Evolutionary conservation across 2,329 filamentous ascomycete species (phyloP), one percentile per base, ranked within the genome.

Genomic region (Trichoderma koningiopsis): DNA sequence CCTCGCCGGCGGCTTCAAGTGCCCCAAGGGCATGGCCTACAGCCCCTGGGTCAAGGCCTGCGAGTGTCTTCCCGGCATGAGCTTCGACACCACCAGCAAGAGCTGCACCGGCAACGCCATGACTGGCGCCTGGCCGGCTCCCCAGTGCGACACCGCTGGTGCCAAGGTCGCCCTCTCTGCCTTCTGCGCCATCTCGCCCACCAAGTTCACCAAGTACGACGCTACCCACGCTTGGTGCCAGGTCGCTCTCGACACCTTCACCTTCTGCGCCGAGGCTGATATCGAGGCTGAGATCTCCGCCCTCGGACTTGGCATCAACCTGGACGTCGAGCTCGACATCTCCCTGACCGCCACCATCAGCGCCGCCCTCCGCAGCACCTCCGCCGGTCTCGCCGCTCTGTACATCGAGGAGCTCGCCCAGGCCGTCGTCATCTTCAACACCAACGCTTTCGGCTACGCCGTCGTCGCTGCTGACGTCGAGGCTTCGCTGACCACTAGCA

Each of bases 41-140:
- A 77, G 76, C 74, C 75, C 76, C 70, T 81, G 79, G 79, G 77
- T 76, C 70, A 77, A 77, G 73, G 68, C 82, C 37, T 85, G 84
- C 75, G 75, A 83, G 19, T 84, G 83, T 70, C 71, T 79, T 16
- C 78, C 81, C 16, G 83, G 82, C 69, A 78, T 81, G 75, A 75
- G 77, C 67, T 79, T 79, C 70, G 80, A 84, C 55, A 70, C 78
- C 56, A 69, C 73, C 56, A 64, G 71, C 62, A 73, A 71, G 67
- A 31, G 40, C 55, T 81, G 79, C 70, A 53, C 70, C 29, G 79
- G 79, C 58, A 64, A 65, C 22, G 56, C 66, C 58, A 70, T 76
- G 52, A 70, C 37, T 2, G 79, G 79, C 64, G 74, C 76, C 70
- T 81, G 79, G 79, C 77, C 79, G 43, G 71, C 76, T 75, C 77